Evolutionary conservation across 148 eudicot species (phyloP).

Genomic region (Spergularia bocconei): DNA sequence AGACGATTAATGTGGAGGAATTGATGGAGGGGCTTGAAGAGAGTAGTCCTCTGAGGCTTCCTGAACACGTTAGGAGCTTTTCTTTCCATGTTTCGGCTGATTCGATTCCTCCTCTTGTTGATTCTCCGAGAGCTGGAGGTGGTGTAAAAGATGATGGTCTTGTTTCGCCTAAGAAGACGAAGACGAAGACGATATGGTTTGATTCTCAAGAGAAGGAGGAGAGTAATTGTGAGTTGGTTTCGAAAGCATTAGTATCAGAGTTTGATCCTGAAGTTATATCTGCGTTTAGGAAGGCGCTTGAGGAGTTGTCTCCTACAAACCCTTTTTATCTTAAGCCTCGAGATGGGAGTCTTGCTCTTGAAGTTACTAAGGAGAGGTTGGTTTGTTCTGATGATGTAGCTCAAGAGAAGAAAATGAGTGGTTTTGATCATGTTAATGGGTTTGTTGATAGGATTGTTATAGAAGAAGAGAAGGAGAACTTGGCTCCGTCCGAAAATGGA

Average conservation of each 20-base stretch:
- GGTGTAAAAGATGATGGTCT: not conserved
- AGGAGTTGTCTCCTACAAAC: slow-evolving; percentile 55
- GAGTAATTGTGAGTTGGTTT: slow-evolving; percentile 14
- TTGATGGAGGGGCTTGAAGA: slow-evolving; percentile 94
- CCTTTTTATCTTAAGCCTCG: slow-evolving; percentile 44
- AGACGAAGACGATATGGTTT: slow-evolving; percentile 13
- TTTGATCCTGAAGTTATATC: slow-evolving; percentile 75
- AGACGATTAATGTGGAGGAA: slow-evolving; percentile 71
- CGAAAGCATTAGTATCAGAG: slow-evolving; percentile 38
- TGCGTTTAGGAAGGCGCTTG: slow-evolving; percentile 55
- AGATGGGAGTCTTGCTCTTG: not conserved
- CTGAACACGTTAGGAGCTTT: slow-evolving; percentile 48
- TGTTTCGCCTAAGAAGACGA: slow-evolving; percentile 1
- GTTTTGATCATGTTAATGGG: slow-evolving; percentile 22
- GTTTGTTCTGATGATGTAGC: not conserved
- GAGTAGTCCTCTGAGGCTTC: slow-evolving; percentile 49
- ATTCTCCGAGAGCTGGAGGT: slow-evolving; percentile 29
- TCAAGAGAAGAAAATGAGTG: slow-evolving; percentile 8
- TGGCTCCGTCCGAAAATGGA: not conserved
- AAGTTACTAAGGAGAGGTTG: slow-evolving; percentile 2
- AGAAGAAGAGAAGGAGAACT: slow-evolving; percentile 12
- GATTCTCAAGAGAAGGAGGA: slow-evolving; percentile 28
- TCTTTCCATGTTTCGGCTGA: slow-evolving; percentile 49
- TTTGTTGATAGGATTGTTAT: slow-evolving; percentile 15
- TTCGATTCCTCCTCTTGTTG: slow-evolving; percentile 21